phyloP scores from a whole-genome alignment of 331 rosid species.

The Saraca asoca region DNA sequence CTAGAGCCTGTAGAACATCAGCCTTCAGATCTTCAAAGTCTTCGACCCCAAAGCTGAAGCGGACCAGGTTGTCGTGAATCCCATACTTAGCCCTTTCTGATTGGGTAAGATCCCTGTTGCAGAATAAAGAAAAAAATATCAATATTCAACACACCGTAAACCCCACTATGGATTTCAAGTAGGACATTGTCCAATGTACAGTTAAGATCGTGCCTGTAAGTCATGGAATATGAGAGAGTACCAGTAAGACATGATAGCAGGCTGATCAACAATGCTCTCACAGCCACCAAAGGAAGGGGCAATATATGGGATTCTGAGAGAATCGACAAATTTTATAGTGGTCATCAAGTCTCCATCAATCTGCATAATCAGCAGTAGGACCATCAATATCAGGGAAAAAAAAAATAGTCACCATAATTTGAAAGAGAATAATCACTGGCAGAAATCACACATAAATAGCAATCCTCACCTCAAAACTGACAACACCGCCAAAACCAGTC shows the following conservation, averaged over 20 bases:
- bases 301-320: slow-evolving; percentile 83
- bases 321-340: too few species aligned
- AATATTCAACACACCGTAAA: too few species aligned
- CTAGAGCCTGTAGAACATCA: slow-evolving; percentile 81
- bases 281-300: slow-evolving; percentile 97
- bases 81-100: slow-evolving; percentile 72
- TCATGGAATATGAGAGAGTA: slow-evolving; percentile 37
- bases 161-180: too few species aligned
- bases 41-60: slow-evolving; percentile 91
- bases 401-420: too few species aligned
- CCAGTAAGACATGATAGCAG: slow-evolving; percentile 95
- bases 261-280: slow-evolving; percentile 94
- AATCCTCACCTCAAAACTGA: slow-evolving; percentile 77
- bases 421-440: too few species aligned
- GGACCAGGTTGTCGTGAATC: slow-evolving; percentile 78
- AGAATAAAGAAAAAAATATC: too few species aligned
- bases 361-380: slow-evolving; percentile 45
- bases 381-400: neutral
- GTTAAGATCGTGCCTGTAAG: slow-evolving; percentile 12
- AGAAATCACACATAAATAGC: slow-evolving; percentile 14
- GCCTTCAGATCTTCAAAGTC: slow-evolving; percentile 78
- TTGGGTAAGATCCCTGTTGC: slow-evolving; percentile 76
- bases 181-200: too few species aligned
- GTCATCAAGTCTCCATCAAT: slow-evolving; percentile 67
- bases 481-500: slow-evolving; percentile 94